A percentile compares a stretch with the other conserved stretches of the same genome.
phyloP scores from a whole-genome alignment of 1,284 basidiomycete genomes.

The Ganoderma meredithae region DNA sequence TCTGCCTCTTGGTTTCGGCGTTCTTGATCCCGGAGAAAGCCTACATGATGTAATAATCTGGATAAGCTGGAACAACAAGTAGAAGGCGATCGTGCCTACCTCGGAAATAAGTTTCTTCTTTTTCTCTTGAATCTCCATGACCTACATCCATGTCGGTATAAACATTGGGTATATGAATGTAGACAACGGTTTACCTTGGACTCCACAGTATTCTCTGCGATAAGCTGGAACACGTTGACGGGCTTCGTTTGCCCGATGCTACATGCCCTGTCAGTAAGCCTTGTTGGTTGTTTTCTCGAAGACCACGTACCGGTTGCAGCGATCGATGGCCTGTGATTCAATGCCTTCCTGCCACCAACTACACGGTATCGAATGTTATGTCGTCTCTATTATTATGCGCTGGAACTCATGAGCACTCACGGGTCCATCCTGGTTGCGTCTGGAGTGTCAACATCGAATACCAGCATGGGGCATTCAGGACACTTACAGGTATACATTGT shows the following conservation, averaged over 20 bases:
- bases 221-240: slow-evolving; percentile 88
- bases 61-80: neutral
- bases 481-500: slow-evolving; percentile 86
- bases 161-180: neutral
- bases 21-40: slow-evolving; percentile 82
- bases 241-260: slow-evolving; percentile 84
- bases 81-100: slow-evolving; percentile 45
- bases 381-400: neutral
- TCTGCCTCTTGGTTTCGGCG: slow-evolving; percentile 73
- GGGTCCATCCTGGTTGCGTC: slow-evolving; percentile 76
- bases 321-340: slow-evolving; percentile 89
- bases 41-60: slow-evolving; percentile 43
- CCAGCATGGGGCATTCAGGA: neutral
- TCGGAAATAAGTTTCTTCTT: slow-evolving; percentile 79
- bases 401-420: slow-evolving; percentile 50
- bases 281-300: neutral
- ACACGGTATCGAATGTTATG: neutral
- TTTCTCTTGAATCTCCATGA: slow-evolving; percentile 84
- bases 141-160: slow-evolving; percentile 43
- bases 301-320: slow-evolving; percentile 63
- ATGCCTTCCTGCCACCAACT: slow-evolving; percentile 72
- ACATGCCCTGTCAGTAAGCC: slow-evolving; percentile 14
- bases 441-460: neutral
- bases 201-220: slow-evolving; percentile 89
- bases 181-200: slow-evolving; percentile 59